Evolutionary conservation across 2,329 filamentous ascomycete species (phyloP), one percentile per base, ranked within the genome.

Genomic region (Emericellopsis atlantica): DNA sequence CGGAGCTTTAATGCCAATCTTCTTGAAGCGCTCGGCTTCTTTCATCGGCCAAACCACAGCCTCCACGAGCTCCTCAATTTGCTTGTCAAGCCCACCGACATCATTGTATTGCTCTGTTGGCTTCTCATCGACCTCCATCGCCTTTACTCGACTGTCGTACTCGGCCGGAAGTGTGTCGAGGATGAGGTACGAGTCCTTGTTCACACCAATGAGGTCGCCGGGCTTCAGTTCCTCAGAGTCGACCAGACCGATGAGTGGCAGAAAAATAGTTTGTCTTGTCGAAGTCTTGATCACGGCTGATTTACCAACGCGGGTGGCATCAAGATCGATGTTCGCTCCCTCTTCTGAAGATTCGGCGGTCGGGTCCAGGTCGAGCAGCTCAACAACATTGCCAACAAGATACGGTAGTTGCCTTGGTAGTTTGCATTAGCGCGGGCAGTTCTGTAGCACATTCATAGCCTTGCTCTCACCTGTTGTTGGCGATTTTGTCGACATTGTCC

Each of bases 41-140:
- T 96, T 96, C 92, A 98, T 98, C 2, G 92, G 92, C 90, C 90
- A 96, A 24, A 98, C 92, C 39, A 98, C 92, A 42, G 92, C 92
- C 68, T 98, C 92, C 8, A 98, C 89, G 41, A 98, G 75, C 67
- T 98, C 93, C 62, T 95, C 90, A 57, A 98, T 98, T 70, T 98
- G 92, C 69, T 98, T 98, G 66, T 95, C 89, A 54, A 98, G 65
- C 40, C 92, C 92, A 66, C 92, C 92, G 12, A 98, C 93, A 67
- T 98, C 92, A 41, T 82, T 92, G 68, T 98, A 98, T 67, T 96
- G 95, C 66, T 98, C 92, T 32, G 89, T 96, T 9, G 92, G 93
- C 73, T 98, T 98, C 74, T 98, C 93, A 55, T 98, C 92, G 7
- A 98, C 92, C 69, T 98, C 93, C 92, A 98, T 98, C 31, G 93